phyloP scores from a whole-genome alignment of 345 rosid genomes.

The Alliaria petiolata region DNA sequence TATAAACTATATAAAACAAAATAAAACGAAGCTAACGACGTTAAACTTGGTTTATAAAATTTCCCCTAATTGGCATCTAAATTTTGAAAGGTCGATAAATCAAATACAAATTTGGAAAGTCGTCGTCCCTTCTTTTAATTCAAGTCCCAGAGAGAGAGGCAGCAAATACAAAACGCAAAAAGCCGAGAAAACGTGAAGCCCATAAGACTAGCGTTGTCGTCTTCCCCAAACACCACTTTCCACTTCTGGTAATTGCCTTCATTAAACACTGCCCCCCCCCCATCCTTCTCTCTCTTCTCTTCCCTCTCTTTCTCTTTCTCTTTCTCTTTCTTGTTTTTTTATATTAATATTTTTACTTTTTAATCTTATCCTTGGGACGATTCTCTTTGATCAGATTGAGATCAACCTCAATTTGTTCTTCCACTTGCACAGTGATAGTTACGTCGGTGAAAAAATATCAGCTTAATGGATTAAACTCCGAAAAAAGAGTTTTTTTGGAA shows the following conservation, averaged over 20 bases:
- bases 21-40: background rate
- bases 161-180: slow-evolving; percentile 23
- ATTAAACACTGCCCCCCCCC: background rate
- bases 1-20: too few species aligned
- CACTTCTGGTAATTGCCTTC: slow-evolving; percentile 22
- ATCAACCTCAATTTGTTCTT: slow-evolving; percentile 16
- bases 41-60: background rate
- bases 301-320: too few species aligned
- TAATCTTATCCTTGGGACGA: slow-evolving; percentile 22
- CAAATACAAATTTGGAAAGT: slow-evolving; percentile 14
- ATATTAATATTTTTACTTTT: background rate
- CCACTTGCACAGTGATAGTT: slow-evolving; percentile 5
- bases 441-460: slow-evolving; percentile 6
- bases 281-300: background rate
- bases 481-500: background rate
- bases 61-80: background rate
- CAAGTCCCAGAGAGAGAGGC: background rate
- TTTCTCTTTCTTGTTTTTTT: background rate
- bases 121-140: too few species aligned
- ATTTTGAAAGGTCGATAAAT: background rate
- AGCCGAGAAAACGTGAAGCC: slow-evolving; percentile 32
- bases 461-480: background rate
- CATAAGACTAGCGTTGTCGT: slow-evolving; percentile 20
- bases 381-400: slow-evolving; percentile 14
- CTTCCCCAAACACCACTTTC: slow-evolving; percentile 22